Evolutionary conservation across 208 protist genomes (phyloP).

Genomic region (Naegleria lovaniensis): DNA sequence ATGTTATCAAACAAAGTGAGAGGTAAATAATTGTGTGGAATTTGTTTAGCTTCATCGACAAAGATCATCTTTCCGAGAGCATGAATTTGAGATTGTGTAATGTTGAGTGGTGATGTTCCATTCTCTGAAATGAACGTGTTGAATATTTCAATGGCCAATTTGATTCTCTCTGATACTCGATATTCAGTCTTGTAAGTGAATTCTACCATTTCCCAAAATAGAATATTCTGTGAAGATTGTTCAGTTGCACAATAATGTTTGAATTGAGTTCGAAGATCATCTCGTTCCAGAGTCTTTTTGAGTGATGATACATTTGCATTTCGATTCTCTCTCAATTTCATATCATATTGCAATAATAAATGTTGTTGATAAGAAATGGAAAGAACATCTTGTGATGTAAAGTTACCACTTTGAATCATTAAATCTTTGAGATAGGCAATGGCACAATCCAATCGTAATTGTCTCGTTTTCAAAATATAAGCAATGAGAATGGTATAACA

Average conservation of each 20-base stretch:
- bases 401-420: not conserved
- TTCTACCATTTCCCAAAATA: conserved; percentile 7
- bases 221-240: conserved; percentile 1
- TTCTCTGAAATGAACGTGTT: not conserved
- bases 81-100: not conserved
- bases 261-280: conserved; percentile 10
- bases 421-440: not conserved
- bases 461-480: not conserved
- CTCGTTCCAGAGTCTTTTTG: not conserved
- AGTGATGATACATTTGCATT: not conserved
- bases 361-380: not conserved
- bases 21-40: not conserved
- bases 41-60: not conserved
- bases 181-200: not conserved
- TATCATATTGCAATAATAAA: not conserved
- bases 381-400: not conserved
- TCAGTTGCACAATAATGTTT: not conserved
- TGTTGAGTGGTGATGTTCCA: not conserved
- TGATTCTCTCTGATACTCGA: not conserved
- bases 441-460: not conserved
- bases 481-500: not conserved
- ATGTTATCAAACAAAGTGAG: not conserved
- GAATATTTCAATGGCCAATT: not conserved
- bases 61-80: not conserved
- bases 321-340: not conserved